A percentile compares a stretch with the other conserved stretches of the same genome.
Conservation (phyloP, 2,329 filamentous ascomycete species). For the Coniochaeta hoffmannii region DNA sequence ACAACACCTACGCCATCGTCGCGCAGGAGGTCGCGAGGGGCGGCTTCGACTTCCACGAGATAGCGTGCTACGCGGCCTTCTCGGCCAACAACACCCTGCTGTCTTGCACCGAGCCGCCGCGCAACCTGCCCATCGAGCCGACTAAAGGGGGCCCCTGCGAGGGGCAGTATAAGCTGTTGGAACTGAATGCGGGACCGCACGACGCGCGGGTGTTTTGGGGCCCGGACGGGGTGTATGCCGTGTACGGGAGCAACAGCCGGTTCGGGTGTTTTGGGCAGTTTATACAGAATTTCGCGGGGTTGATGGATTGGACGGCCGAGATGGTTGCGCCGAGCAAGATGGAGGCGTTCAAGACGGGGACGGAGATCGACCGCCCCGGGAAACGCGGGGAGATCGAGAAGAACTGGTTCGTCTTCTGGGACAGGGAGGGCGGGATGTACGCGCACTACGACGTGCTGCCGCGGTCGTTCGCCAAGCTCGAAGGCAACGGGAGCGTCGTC, state of each 20-base stretch:
- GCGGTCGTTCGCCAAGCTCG: slow-evolving; percentile 40
- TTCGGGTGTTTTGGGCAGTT: slow-evolving; percentile 51
- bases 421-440: slow-evolving; percentile 34
- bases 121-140: slow-evolving; percentile 35
- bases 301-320: slow-evolving; percentile 34
- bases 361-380: slow-evolving; percentile 42
- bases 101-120: slow-evolving; percentile 32
- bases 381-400: slow-evolving; percentile 44
- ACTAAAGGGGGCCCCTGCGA: slow-evolving; percentile 36
- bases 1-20: slow-evolving; percentile 42
- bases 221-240: slow-evolving; percentile 37
- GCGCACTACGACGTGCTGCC: slow-evolving; percentile 47
- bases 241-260: slow-evolving; percentile 48
- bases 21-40: slow-evolving; percentile 33
- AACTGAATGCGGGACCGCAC: slow-evolving; percentile 43
- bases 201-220: slow-evolving; percentile 52
- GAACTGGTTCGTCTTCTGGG: slow-evolving; percentile 59
- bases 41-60: slow-evolving; percentile 29
- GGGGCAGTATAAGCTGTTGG: slow-evolving; percentile 32
- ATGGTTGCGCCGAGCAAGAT: slow-evolving; percentile 6
- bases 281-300: slow-evolving; percentile 42
- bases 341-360: slow-evolving; percentile 31
- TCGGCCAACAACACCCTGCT: slow-evolving; percentile 25
- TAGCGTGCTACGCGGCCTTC: slow-evolving; percentile 45
- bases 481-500: slow-evolving; percentile 36